phyloP scores from a whole-genome alignment of 139 green algal species.

The Bryopsis sp. region DNA sequence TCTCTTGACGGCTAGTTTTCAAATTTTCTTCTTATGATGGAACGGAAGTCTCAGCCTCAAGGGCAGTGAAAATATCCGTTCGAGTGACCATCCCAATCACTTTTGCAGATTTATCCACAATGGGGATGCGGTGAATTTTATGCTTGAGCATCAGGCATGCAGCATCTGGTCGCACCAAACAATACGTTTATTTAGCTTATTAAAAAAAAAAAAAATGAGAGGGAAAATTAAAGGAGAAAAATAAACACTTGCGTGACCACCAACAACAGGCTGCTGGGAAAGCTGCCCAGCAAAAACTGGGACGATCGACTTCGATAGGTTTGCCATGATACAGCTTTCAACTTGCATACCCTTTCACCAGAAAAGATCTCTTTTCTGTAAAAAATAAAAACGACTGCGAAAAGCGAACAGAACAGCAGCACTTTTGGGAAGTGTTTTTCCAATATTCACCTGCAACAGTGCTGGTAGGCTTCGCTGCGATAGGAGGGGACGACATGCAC shows the following conservation, averaged over 20 bases:
- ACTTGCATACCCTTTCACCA: too few relatives aligned
- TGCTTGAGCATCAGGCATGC: slow-evolving; percentile 32
- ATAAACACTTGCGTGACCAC: neutral
- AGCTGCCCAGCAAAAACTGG: too few relatives aligned
- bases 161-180: slow-evolving; percentile 20
- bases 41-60: slow-evolving; percentile 27
- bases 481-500: slow-evolving; percentile 16
- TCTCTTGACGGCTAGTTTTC: too few relatives aligned
- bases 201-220: neutral
- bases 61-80: slow-evolving; percentile 42
- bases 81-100: slow-evolving; percentile 41
- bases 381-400: too few relatives aligned
- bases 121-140: slow-evolving; percentile 42
- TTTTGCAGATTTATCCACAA: slow-evolving; percentile 27
- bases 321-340: too few relatives aligned
- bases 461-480: slow-evolving; percentile 13
- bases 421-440: too few relatives aligned
- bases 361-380: too few relatives aligned
- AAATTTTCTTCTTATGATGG: too few relatives aligned
- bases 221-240: neutral
- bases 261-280: too few relatives aligned
- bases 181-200: too few relatives aligned
- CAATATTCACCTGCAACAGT: slow-evolving; percentile 10
- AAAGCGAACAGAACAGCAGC: too few relatives aligned
- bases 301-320: too few relatives aligned